phyloP scores from a whole-genome alignment of 768 basidiomycete species.

The Pleurotus cornucopiae region DNA sequence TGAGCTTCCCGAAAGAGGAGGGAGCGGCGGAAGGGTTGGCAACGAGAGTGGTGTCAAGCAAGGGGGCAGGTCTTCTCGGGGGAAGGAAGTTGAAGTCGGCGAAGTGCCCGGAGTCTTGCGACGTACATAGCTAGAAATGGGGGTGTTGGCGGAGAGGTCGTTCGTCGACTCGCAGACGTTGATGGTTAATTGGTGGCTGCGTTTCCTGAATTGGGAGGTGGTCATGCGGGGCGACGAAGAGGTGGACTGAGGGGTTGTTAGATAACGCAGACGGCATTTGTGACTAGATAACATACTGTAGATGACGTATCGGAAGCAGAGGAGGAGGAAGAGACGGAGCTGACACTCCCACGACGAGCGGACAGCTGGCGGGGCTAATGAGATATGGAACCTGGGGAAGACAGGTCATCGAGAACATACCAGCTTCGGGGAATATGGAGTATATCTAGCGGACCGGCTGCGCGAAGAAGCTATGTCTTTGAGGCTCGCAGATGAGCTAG shows the following conservation, averaged over 20 bases:
- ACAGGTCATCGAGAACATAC: slow-evolving; percentile 10
- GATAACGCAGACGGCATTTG: slow-evolving; percentile 2
- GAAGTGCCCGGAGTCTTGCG: slow-evolving; percentile 75
- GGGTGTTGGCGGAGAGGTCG: slow-evolving; percentile 61
- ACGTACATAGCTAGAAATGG: slow-evolving; percentile 77
- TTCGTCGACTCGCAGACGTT: slow-evolving; percentile 44
- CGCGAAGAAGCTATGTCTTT: slow-evolving; percentile 6
- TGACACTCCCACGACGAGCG: slow-evolving; percentile 40
- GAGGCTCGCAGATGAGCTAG: slow-evolving; percentile 28
- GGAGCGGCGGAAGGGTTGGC: slow-evolving; percentile 58
- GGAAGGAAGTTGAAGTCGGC: slow-evolving; percentile 64
- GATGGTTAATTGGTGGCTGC: slow-evolving; percentile 24
- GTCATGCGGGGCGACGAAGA: slow-evolving; percentile 38
- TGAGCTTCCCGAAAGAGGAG: slow-evolving; percentile 39
- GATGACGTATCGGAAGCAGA: slow-evolving; percentile 34
- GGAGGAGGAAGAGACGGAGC: slow-evolving; percentile 38
- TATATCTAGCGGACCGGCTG: slow-evolving; percentile 32
- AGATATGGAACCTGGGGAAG: slow-evolving; percentile 42
- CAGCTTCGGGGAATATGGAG: slow-evolving; percentile 41
- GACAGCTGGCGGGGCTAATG: slow-evolving; percentile 24
- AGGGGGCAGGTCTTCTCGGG: slow-evolving; percentile 36
- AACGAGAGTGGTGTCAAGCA: slow-evolving; percentile 52
- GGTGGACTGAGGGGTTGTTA: slow-evolving; percentile 11
- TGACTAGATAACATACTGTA: slow-evolving; percentile 23
- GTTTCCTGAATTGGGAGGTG: slow-evolving; percentile 36